Evolutionary conservation across 1,284 basidiomycete species (phyloP).

Genomic region (Xerocomus minutiporus): DNA sequence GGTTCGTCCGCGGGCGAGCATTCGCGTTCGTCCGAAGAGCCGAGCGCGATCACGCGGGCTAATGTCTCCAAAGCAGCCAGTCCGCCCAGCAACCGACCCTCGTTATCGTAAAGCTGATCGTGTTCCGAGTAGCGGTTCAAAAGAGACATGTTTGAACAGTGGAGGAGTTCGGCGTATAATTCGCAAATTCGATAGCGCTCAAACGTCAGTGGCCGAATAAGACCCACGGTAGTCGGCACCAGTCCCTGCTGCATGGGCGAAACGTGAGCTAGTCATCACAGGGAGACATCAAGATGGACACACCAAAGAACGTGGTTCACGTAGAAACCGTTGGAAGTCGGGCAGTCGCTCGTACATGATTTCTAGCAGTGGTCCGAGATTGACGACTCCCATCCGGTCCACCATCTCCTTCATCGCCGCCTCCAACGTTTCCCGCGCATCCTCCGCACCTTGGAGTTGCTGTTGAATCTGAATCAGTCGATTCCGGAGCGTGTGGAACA

Average conservation of each 20-base stretch:
- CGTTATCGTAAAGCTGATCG: slow-evolving; percentile 70
- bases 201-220: slow-evolving; percentile 80
- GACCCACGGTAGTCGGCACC: slow-evolving; percentile 67
- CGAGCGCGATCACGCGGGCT: slow-evolving; percentile 70
- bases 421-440: slow-evolving; percentile 70
- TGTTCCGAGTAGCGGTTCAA: slow-evolving; percentile 77
- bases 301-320: slow-evolving; percentile 72
- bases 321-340: slow-evolving; percentile 70
- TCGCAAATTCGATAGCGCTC: slow-evolving; percentile 98
- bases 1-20: slow-evolving; percentile 53
- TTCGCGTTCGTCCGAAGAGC: slow-evolving; percentile 51
- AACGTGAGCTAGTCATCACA: slow-evolving; percentile 11
- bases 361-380: slow-evolving; percentile 82
- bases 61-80: slow-evolving; percentile 77
- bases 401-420: slow-evolving; percentile 83
- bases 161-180: slow-evolving; percentile 93
- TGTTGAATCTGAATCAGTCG: slow-evolving; percentile 85
- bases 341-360: slow-evolving; percentile 70
- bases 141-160: slow-evolving; percentile 97
- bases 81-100: slow-evolving; percentile 80
- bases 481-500: slow-evolving; percentile 94
- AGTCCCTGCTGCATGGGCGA: slow-evolving; percentile 47
- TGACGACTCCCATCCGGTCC: slow-evolving; percentile 89
- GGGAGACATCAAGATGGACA: slow-evolving; percentile 25
- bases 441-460: slow-evolving; percentile 51